Evolutionary conservation across 2,329 filamentous ascomycete genomes (phyloP), one percentile per base, ranked within the genome.

Genomic region (Microdochium trichocladiopsis): DNA sequence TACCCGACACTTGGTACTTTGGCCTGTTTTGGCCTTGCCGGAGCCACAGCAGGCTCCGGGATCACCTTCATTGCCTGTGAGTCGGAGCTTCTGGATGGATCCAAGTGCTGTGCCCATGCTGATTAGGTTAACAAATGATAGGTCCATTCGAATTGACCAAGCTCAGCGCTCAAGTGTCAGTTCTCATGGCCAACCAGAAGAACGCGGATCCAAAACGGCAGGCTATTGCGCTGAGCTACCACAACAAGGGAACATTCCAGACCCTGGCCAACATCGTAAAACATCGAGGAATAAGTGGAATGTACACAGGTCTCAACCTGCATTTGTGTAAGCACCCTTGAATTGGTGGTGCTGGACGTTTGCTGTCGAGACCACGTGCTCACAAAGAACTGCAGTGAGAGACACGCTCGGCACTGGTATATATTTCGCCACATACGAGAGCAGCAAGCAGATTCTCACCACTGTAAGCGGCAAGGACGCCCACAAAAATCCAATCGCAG

Each of bases 391-490:
- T 45, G 23, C 57, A 89, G 88, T 92, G 61, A 82, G 90, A 55
- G 90, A 95, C 69, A 92, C 88, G 1, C 75, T 94, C 55, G 90
- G 90, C 51, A 95, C 90, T 1, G 82, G 83, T 25, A 89, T 93
- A 53, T 95, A 95, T 68, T 95, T 95, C 64, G 89, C 88, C 72
- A 92, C 90, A 25, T 95, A 95, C 66, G 90, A 95, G 69, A 91
- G 87, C 66, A 83, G 84, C 60, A 95, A 95, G 65, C 89, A 94
- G 66, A 71, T 93, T 23, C 79, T 91, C 57, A 88, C 86, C 21
- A 90, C 88, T 16, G 83, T 88, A 57, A 82, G 80, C 43, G 80
- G 87, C 48, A 86, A 87, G 57, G 79, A 79, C 55, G 84, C 85
- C 8, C 83, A 88, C n/a, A 89, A 87, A 49, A 88, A 87, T 62